These are phyloP conservation scores for Phaffia australis DNA, from an alignment of 768 basidiomycete genomes.

Conservation along the genomic window DNA sequence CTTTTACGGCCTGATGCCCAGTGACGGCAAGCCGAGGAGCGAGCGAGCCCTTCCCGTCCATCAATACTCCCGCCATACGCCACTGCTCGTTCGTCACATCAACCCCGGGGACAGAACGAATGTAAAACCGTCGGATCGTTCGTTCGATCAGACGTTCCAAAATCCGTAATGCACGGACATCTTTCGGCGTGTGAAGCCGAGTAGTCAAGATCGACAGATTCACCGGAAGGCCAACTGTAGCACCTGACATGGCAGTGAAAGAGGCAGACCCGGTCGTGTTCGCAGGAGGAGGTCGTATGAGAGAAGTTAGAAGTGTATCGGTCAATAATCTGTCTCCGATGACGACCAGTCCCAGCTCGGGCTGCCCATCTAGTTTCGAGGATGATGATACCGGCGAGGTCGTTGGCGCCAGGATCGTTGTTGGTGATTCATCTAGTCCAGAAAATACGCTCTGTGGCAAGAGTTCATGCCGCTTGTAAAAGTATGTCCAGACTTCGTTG, in stretches of 20 bases:
- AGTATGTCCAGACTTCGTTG: conserved; percentile 59
- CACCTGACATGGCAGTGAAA: background rate
- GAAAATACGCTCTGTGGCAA: conserved; percentile 35
- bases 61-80: too few species aligned
- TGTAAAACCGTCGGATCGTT: background rate
- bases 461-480: conserved; percentile 42
- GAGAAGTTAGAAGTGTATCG: conserved; percentile 57
- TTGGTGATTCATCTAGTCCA: background rate
- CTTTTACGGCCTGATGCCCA: too few species aligned
- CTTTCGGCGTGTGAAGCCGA: conserved; percentile 31
- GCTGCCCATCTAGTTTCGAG: conserved; percentile 16
- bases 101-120: too few species aligned
- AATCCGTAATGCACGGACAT: conserved; percentile 34
- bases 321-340: conserved; percentile 91
- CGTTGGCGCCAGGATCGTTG: background rate
- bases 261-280: background rate
- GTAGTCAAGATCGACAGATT: conserved; percentile 36
- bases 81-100: too few species aligned
- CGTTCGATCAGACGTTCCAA: conserved; percentile 29
- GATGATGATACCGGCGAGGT: background rate
- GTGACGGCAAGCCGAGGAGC: too few species aligned
- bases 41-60: too few species aligned
- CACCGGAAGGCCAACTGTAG: background rate
- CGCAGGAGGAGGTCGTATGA: background rate
- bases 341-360: conserved; percentile 52